A percentile compares a stretch with the other conserved stretches of the same genome.
Evolutionary conservation across 2,329 filamentous ascomycete species (phyloP).

Genomic region (Phialocephala sp.): DNA sequence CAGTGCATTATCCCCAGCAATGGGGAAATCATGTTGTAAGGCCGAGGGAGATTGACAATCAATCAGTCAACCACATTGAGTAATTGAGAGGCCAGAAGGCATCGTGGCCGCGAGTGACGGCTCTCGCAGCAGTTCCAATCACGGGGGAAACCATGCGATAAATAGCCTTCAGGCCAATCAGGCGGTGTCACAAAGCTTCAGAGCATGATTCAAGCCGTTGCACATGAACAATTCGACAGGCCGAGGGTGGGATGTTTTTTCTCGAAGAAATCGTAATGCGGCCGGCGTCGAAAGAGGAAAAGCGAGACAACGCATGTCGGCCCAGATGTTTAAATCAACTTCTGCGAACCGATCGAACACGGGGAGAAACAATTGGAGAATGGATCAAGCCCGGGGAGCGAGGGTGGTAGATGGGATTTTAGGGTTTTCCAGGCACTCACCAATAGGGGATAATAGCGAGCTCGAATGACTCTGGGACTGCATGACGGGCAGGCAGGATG

Average conservation of each 20-base stretch:
- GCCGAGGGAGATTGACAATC: not conserved
- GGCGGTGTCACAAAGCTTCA: not conserved
- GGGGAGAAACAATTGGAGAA: conserved; percentile 35
- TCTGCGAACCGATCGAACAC: conserved; percentile 37
- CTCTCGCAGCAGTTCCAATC: not conserved
- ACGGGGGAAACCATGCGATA: conserved; percentile 4
- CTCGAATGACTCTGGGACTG: conserved; percentile 33
- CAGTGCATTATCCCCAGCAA: conserved; percentile 1
- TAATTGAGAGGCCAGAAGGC: not conserved
- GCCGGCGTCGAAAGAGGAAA: conserved; percentile 10
- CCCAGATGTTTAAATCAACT: conserved; percentile 34
- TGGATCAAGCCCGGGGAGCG: conserved; percentile 12
- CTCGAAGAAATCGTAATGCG: conserved; percentile 7
- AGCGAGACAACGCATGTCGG: not conserved
- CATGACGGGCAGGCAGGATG: conserved; percentile 30
- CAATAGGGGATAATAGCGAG: conserved; percentile 39
- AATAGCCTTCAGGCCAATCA: not conserved
- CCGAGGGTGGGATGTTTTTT: conserved; percentile 19
- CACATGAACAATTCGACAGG: not conserved
- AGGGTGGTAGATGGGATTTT: conserved; percentile 17
- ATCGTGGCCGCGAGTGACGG: conserved; percentile 3
- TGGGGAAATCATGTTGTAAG: not conserved
- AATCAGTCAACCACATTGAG: conserved; percentile 14
- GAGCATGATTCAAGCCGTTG: conserved; percentile 5
- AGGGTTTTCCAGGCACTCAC: conserved; percentile 34